Base-by-base conservation (phyloP, 805 yeast genomes). In the Jamesozyma spencerorum region DNA sequence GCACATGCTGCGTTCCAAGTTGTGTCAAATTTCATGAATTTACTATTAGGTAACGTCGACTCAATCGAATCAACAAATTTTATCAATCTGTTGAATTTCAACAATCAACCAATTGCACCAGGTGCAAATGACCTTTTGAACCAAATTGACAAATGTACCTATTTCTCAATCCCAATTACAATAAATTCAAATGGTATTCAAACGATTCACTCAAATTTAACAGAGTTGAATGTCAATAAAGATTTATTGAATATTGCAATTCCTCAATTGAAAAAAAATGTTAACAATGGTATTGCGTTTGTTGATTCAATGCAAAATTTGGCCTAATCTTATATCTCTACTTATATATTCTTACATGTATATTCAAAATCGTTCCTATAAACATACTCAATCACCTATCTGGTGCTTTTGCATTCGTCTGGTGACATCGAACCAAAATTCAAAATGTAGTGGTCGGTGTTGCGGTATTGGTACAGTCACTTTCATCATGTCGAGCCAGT, bases 1-100 rank as follows among this genome's bases (percentile, higher is more conserved):
- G 97, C 97, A 8, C 82, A 79, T 54, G 95, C 96, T 28, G 96
- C 94, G 28, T 85, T 75, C 70, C 74, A 80, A 51, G 82, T 86
- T 60, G 83, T 87, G 24, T 79, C 75, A 54, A 61, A 58, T 22
- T 55, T 69, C 38, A 47, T 63, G 19, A 53, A 55, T 26, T 51
- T 68, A 13, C 26, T 65, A 17, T 37, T 56, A 12, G 66, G 66
- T n/a, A 53, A 57, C 38, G 42, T 51, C 5, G 57, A 56, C 15
- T 58, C 63, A 22, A 65, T 71, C 29, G 75, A 74, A 51, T 72
- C 77, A 46, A 68, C 77, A 26, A 74, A 67, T 55, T 67, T 74
- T 54, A 67, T 71, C 50, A 63, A 75, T 55, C 76, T 77, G 53
- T 43, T 44, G 31, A 58, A 68, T 29, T 70, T 74, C 42, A 60